Percentiles rank a stretch among this genome's conserved stretches.
Conservation (phyloP, 495 filamentous ascomycete genomes). For the Hypoxylon intermedium region DNA sequence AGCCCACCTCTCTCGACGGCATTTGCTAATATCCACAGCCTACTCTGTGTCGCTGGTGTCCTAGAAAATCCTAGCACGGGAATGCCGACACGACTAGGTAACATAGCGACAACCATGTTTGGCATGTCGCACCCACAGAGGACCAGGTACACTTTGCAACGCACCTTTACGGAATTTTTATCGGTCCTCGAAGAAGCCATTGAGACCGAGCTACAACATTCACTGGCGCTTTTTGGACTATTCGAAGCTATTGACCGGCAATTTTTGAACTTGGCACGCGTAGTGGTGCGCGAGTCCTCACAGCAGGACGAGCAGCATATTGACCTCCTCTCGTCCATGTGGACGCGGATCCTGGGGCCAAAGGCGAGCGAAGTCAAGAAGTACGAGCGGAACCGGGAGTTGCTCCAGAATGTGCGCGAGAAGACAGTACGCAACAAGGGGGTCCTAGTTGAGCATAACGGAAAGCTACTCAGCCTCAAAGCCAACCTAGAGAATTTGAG, state of each 20-base stretch:
- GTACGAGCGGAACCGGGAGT: slow-evolving; percentile 82
- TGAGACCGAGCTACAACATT: slow-evolving; percentile 78
- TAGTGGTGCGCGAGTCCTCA: slow-evolving; percentile 82
- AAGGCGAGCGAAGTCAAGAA: slow-evolving; percentile 75
- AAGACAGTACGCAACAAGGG: slow-evolving; percentile 87
- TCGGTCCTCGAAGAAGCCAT: slow-evolving; percentile 88
- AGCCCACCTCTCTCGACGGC: slow-evolving; percentile 66
- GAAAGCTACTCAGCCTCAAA: slow-evolving; percentile 77
- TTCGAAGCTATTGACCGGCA: slow-evolving; percentile 89
- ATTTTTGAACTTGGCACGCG: slow-evolving; percentile 84
- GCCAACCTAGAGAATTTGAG: slow-evolving; percentile 79
- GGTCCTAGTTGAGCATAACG: slow-evolving; percentile 82
- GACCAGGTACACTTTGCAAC: slow-evolving; percentile 78
- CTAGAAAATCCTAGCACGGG: slow-evolving; percentile 68
- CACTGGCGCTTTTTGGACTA: slow-evolving; percentile 75
- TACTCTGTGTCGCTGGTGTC: slow-evolving; percentile 71
- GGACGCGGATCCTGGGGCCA: slow-evolving; percentile 81
- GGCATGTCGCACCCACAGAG: slow-evolving; percentile 80
- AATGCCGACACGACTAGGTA: slow-evolving; percentile 70
- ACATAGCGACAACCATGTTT: slow-evolving; percentile 70
- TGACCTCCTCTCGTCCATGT: slow-evolving; percentile 81
- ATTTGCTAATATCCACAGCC: slow-evolving; percentile 77
- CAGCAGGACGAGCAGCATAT: slow-evolving; percentile 78
- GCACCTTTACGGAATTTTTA: slow-evolving; percentile 87
- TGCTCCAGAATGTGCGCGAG: slow-evolving; percentile 76